These are phyloP conservation scores for Ilyonectria sp. DNA, from an alignment of 2,329 filamentous ascomycete species.

Conservation along the genomic window DNA sequence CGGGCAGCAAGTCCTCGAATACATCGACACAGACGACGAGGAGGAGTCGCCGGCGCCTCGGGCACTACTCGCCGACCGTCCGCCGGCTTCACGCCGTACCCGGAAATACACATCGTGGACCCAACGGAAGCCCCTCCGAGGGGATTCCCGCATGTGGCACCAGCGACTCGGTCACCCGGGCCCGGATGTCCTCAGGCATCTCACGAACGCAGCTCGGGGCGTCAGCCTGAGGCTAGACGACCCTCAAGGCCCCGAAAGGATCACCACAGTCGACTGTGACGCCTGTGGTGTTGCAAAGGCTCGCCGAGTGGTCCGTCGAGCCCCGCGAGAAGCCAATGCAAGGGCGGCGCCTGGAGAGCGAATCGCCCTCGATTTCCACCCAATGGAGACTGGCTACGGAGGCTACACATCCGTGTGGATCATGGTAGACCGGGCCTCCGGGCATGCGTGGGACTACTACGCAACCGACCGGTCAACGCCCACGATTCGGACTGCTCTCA, in stretches of 20 bases:
- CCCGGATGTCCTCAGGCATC: not conserved
- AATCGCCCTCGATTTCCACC: not conserved
- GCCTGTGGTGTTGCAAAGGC: not conserved
- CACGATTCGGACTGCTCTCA: not conserved
- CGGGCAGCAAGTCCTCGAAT: not conserved
- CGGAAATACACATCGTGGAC: not conserved
- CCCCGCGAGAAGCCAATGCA: not conserved
- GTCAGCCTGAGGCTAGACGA: not conserved
- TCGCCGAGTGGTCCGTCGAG: not conserved
- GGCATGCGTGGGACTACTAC: not conserved
- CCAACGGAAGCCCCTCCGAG: not conserved
- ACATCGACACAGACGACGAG: not conserved
- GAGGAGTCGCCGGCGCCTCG: not conserved
- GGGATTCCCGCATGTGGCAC: not conserved
- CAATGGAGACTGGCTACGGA: not conserved
- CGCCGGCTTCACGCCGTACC: not conserved
- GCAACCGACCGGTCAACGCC: not conserved
- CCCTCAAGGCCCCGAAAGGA: not conserved
- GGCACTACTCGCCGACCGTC: not conserved
- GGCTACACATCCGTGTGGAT: not conserved
- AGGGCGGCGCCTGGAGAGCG: not conserved
- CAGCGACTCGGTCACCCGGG: not conserved
- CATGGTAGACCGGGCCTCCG: not conserved
- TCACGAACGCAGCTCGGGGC: not conserved
- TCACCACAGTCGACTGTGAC: not conserved